These are phyloP conservation scores for Penicillium aurantiogriseum DNA, from an alignment of 2,329 filamentous ascomycete species.

Conservation along the genomic window DNA sequence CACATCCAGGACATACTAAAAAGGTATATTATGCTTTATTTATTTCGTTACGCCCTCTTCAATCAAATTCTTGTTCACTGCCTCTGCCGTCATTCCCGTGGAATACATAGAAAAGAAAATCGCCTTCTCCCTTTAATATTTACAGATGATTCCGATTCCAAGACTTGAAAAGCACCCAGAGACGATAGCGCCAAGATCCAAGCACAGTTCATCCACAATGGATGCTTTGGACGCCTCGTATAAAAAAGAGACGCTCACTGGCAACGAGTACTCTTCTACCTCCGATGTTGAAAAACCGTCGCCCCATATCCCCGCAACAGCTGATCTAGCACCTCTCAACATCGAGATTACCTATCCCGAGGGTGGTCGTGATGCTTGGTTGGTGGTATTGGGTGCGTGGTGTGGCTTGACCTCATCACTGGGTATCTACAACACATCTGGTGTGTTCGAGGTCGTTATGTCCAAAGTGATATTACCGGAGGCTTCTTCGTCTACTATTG, in stretches of 20 bases:
- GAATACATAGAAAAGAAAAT: neutral
- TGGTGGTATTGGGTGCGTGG: conserved; percentile 29
- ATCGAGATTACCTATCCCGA: neutral
- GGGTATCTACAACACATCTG: conserved; percentile 13
- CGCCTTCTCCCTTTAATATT: neutral
- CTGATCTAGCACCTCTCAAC: neutral
- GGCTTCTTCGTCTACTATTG: neutral
- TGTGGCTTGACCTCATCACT: conserved; percentile 24
- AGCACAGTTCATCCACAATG: too few relatives aligned
- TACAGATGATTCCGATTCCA: neutral
- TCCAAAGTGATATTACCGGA: conserved; percentile 15
- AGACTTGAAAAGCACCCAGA: neutral
- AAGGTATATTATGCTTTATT: neutral
- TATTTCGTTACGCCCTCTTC: neutral
- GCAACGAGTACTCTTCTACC: neutral
- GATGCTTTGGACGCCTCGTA: neutral
- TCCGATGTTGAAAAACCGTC: neutral
- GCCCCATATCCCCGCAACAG: neutral
- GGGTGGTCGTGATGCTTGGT: neutral
- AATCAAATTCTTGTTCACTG: neutral
- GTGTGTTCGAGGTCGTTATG: conserved; percentile 22
- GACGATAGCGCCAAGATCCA: neutral
- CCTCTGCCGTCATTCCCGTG: neutral
- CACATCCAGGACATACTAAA: neutral
- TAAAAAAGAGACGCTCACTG: neutral